These are phyloP conservation scores for Excoecaria agallocha DNA, from an alignment of 345 rosid species.

Conservation along the genomic window DNA sequence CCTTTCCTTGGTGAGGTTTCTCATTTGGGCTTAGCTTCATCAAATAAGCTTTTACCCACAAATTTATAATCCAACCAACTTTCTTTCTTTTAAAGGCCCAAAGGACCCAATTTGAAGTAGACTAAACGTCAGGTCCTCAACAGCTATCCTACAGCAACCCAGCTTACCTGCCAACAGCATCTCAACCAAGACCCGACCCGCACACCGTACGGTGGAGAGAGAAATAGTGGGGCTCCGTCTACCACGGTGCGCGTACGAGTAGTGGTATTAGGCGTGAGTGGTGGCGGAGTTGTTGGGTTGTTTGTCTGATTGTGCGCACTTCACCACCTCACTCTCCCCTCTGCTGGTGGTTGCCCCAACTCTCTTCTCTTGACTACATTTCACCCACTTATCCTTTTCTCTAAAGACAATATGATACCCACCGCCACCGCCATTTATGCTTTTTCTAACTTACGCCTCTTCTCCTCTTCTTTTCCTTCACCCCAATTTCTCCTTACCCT, in stretches of 20 bases:
- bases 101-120: too few relatives aligned
- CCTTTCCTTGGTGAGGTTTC: too few relatives aligned
- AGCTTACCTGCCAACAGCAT: too few relatives aligned
- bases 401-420: background rate
- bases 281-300: conserved; percentile 10
- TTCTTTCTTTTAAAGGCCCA: too few relatives aligned
- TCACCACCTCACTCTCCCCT: conserved; percentile 6
- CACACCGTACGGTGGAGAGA: background rate
- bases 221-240: too few relatives aligned
- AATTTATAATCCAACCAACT: too few relatives aligned
- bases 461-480: conserved; percentile 13
- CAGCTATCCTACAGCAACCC: too few relatives aligned
- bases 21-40: too few relatives aligned
- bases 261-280: conserved; percentile 10
- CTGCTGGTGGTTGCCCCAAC: conserved; percentile 12
- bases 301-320: conserved; percentile 13
- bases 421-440: conserved; percentile 1
- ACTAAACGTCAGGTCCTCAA: too few relatives aligned
- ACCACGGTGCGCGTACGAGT: background rate
- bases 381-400: conserved; percentile 1
- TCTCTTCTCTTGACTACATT: conserved; percentile 22
- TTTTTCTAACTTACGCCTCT: conserved; percentile 20
- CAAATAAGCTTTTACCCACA: too few relatives aligned
- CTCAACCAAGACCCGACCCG: too few relatives aligned
- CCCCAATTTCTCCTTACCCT: background rate